Percentiles rank a stretch among this genome's conserved stretches.
Evolutionary conservation across 495 filamentous ascomycete genomes (phyloP).

Genomic region (Penicillium antarcticum): DNA sequence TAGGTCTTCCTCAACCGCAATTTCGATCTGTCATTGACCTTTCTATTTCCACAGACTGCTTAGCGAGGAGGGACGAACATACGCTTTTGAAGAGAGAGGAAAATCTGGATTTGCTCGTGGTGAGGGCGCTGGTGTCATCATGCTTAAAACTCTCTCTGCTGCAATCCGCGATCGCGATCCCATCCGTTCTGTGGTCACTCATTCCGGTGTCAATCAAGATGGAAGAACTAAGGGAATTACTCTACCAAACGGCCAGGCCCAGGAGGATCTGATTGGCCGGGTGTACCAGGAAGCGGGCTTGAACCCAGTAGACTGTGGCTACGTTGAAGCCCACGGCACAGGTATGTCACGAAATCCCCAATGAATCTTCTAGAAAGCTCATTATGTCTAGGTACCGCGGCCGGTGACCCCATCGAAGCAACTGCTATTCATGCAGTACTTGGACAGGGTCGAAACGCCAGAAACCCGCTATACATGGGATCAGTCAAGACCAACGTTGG

Average conservation of each 20-base stretch:
- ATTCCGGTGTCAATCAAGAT: conserved; percentile 44
- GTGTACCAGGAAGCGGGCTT: conserved; percentile 13
- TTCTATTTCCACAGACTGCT: too few species aligned
- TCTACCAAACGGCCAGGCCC: conserved; percentile 17
- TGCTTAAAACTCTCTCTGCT: conserved; percentile 31
- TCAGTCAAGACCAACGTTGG: conserved; percentile 41
- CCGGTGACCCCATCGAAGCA: conserved; percentile 49
- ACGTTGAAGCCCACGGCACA: conserved; percentile 42
- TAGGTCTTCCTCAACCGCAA: too few species aligned
- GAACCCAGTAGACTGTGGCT: conserved; percentile 23
- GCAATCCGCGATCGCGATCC: conserved; percentile 29
- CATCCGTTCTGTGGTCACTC: conserved; percentile 35
- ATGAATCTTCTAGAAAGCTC: too few species aligned
- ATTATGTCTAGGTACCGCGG: conserved; percentile 6
- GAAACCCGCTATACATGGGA: conserved; percentile 31
- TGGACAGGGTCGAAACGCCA: conserved; percentile 25
- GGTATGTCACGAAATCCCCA: conserved; percentile 35
- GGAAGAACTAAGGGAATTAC: conserved; percentile 25
- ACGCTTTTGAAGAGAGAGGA: conserved; percentile 19
- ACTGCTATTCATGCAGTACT: conserved; percentile 43
- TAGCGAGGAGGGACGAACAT: too few species aligned
- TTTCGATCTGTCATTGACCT: too few species aligned
- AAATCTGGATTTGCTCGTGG: conserved; percentile 34
- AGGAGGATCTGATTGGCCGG: conserved; percentile 26
- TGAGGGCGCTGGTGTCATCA: conserved; percentile 29